A percentile compares a stretch with the other conserved stretches of the same genome.
These are phyloP conservation scores for Aquanectria penicillioides DNA, from an alignment of 2,329 filamentous ascomycete species.

Conservation along the genomic window DNA sequence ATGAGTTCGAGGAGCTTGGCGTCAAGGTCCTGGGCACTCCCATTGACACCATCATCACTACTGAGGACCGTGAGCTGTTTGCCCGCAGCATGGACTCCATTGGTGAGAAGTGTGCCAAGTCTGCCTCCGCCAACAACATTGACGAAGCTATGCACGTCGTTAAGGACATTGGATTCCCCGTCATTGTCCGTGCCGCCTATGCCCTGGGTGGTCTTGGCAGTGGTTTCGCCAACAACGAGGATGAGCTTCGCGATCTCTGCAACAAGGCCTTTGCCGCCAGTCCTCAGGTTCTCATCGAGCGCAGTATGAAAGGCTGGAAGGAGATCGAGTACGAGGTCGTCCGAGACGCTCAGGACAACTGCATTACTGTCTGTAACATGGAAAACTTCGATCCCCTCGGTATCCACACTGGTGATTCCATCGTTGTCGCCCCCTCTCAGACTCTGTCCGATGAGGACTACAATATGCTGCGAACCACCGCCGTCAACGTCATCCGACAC, in stretches of 20 bases:
- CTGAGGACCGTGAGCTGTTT: constrained; percentile 96
- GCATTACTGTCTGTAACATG: constrained; percentile 99
- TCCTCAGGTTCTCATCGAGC: constrained; percentile 95
- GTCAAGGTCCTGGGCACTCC: constrained; percentile 96
- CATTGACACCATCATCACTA: constrained; percentile 98
- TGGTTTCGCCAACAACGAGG: constrained; percentile 91
- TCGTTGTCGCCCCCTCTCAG: constrained; percentile 96
- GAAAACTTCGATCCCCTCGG: constrained; percentile 99
- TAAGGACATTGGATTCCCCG: constrained; percentile 91
- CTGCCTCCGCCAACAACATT: constrained; percentile 87
- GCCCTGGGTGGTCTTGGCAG: constrained; percentile 94
- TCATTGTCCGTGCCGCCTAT: constrained; percentile 96
- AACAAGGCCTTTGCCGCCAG: constrained; percentile 94
- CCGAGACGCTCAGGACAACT: constrained; percentile 94
- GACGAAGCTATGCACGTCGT: constrained; percentile 91
- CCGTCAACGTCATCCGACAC: constrained; percentile 96
- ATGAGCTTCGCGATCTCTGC: constrained; percentile 86
- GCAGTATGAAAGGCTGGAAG: constrained; percentile 99
- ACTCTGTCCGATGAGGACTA: constrained; percentile 98
- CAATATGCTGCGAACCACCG: constrained; percentile 97
- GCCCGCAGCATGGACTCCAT: constrained; percentile 99
- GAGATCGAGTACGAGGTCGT: constrained; percentile 99
- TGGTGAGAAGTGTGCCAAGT: constrained; percentile 97
- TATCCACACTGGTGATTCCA: constrained; percentile 97
- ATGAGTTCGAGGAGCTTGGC: constrained; percentile 92